Evolutionary conservation across 1,139 yeast genomes (phyloP).

Genomic region (Kodamaea anthophila): DNA sequence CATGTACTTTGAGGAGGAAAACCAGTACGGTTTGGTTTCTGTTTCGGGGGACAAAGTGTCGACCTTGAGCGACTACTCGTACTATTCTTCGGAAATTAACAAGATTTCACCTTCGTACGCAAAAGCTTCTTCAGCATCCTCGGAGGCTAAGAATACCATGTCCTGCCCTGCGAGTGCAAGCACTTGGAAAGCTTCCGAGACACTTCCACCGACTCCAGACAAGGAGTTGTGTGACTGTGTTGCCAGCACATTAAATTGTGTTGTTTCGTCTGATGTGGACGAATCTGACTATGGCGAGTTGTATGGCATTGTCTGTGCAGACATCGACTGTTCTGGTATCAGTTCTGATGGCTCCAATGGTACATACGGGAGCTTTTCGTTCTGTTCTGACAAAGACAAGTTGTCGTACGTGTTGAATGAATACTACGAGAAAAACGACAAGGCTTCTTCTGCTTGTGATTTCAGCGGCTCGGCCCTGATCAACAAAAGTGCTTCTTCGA

Average conservation of each 20-base stretch:
- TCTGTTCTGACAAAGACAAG: conserved; percentile 34
- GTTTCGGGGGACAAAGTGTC: conserved; percentile 35
- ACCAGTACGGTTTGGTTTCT: conserved; percentile 73
- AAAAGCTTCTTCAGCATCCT: conserved; percentile 18
- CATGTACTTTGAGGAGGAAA: conserved; percentile 76
- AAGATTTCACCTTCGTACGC: conserved; percentile 42
- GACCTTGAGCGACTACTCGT: conserved; percentile 42
- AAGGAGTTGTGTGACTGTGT: conserved; percentile 34
- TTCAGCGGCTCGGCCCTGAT: conserved; percentile 37
- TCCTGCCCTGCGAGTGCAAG: conserved; percentile 33
- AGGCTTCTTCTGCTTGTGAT: conserved; percentile 31
- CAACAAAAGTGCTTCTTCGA: conserved; percentile 20
- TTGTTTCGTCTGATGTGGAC: conserved; percentile 26
- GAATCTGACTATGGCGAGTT: conserved; percentile 30
- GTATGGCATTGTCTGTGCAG: conserved; percentile 28
- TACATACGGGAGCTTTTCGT: conserved; percentile 36
- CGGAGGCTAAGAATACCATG: conserved; percentile 20
- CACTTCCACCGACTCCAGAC: conserved; percentile 44
- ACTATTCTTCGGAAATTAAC: conserved; percentile 53
- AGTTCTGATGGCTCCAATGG: conserved; percentile 33
- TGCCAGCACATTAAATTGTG: conserved; percentile 30
- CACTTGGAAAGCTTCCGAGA: conserved; percentile 35
- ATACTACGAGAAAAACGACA: conserved; percentile 30
- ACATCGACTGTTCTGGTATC: conserved; percentile 33
- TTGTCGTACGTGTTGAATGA: conserved; percentile 36